Percentiles rank a stretch among this genome's conserved stretches.
Conservation (phyloP, 192 early-diverging fungal species). For the Dispira simplex region DNA sequence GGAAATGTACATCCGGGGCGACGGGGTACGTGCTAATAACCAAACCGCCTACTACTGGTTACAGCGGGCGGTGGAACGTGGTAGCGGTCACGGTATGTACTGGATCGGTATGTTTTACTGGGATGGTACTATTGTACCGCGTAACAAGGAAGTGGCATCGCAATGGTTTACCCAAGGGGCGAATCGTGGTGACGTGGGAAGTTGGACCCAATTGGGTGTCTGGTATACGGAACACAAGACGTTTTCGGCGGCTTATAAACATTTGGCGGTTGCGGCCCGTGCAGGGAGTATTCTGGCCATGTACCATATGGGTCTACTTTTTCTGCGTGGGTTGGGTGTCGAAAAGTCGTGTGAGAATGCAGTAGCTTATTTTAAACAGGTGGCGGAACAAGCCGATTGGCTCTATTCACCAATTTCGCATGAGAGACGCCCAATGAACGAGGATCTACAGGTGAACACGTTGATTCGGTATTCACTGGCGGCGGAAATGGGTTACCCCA, state of each 20-base stretch:
- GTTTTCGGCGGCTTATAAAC: constrained; percentile 26
- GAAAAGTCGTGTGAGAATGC: constrained; percentile 45
- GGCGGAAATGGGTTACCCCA: constrained; percentile 80
- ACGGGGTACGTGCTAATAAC: constrained; percentile 49
- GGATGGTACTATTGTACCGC: constrained; percentile 37
- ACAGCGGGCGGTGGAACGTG: constrained; percentile 39
- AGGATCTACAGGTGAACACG: constrained; percentile 47
- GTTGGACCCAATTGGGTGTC: constrained; percentile 38
- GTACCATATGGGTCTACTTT: constrained; percentile 66
- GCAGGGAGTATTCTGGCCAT: constrained; percentile 57
- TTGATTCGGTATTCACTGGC: constrained; percentile 61
- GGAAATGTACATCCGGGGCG: constrained; percentile 82
- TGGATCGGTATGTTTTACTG: constrained; percentile 57
- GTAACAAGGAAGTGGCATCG: constrained; percentile 38
- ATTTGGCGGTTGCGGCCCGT: constrained; percentile 40
- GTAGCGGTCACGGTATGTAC: constrained; percentile 39
- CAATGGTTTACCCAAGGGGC: constrained; percentile 55
- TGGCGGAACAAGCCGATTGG: constrained; percentile 81
- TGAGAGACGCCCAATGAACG: constrained; percentile 34
- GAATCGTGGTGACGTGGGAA: constrained; percentile 50
- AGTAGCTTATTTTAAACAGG: constrained; percentile 55
- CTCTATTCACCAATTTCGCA: constrained; percentile 40
- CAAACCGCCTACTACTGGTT: constrained; percentile 64
- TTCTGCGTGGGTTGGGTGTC: constrained; percentile 31
- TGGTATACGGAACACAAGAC: constrained; percentile 18